Base-by-base conservation (phyloP, 768 basidiomycete genomes). In the Daedaleopsis nitida region DNA sequence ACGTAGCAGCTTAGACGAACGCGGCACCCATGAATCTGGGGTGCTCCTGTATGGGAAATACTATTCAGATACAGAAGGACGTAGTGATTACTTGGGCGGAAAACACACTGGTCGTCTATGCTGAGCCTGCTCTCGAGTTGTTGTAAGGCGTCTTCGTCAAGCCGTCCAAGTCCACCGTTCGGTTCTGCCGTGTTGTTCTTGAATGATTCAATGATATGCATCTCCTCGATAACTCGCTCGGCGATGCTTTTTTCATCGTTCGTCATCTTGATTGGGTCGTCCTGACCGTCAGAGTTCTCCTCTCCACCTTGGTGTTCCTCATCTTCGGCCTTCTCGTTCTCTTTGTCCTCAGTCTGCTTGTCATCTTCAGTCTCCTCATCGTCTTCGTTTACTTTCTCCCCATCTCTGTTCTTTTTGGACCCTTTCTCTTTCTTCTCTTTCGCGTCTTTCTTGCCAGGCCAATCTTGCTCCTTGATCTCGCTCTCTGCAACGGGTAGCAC, bases 21-120 rank as follows among this genome's bases (percentile, higher is more conserved):
- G 65, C 7, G 67, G 67, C 13, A 68, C 59, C 67, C 67, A 66
- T 3, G 60, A 66, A 51, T 68, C 67, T 10, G 67, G 62, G 1
- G 68, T 68, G 12, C 39, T 34, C 55, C 67, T 68, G 49, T 16
- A 5, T 6, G 23, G 7, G 17, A 13, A n/a, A 17, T 10, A n/a
- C 17, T 21, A n/a, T 19, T 45, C 44, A 45, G n/a, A 19, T 17
- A n/a, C 9, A 10, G 21, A 45, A 19, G 17, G n/a, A 45, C 44
- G 8, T 9, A 4, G n/a, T 7, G 27, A 32, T 32, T 7, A 32
- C 27, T 32, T 32, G 27, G 7, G 27, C 27, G 27, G 27, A 32
- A 32, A 32, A 58, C 66, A 13, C 35, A 68, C 67, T 68, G 67
- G 34, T 68, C 67, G 21, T 68, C 67, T 21, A 66, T 53, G 35